Percentiles rank a stretch among this genome's conserved stretches.
These are phyloP conservation scores for Debaryomyces sp. DNA, from an alignment of 1,139 yeast species.

Conservation along the genomic window DNA sequence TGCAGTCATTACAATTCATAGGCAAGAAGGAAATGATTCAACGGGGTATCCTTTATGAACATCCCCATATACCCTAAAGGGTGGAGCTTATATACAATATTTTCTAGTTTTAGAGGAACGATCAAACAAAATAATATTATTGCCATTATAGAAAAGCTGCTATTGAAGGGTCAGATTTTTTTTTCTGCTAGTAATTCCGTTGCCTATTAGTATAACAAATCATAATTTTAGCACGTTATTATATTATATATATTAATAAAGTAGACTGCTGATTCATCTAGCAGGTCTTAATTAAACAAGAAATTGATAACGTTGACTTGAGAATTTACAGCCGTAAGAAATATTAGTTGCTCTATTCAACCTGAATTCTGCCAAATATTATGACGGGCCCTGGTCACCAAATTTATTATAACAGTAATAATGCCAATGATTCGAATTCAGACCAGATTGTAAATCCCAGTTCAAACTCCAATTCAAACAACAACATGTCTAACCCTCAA, in stretches of 20 bases:
- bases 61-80: not conserved
- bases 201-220: not conserved
- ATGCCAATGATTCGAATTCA: not conserved
- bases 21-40: not conserved
- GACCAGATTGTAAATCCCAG: conserved; percentile 3
- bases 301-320: not conserved
- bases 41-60: not conserved
- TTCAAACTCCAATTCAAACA: conserved; percentile 2
- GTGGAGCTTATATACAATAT: not conserved
- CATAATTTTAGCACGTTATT: not conserved
- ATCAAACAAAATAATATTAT: not conserved
- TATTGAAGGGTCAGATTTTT: not conserved
- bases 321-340: not conserved
- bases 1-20: not conserved
- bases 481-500: conserved; percentile 6
- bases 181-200: not conserved
- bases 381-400: not conserved
- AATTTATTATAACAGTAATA: not conserved
- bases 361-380: not conserved
- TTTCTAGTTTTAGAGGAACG: not conserved
- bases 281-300: not conserved
- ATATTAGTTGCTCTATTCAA: not conserved
- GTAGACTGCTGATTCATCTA: not conserved
- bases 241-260: not conserved
- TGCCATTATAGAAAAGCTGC: not conserved